These are phyloP conservation scores for Bondarzewia mesenterica DNA, from an alignment of 1,284 basidiomycete genomes.

Conservation along the genomic window DNA sequence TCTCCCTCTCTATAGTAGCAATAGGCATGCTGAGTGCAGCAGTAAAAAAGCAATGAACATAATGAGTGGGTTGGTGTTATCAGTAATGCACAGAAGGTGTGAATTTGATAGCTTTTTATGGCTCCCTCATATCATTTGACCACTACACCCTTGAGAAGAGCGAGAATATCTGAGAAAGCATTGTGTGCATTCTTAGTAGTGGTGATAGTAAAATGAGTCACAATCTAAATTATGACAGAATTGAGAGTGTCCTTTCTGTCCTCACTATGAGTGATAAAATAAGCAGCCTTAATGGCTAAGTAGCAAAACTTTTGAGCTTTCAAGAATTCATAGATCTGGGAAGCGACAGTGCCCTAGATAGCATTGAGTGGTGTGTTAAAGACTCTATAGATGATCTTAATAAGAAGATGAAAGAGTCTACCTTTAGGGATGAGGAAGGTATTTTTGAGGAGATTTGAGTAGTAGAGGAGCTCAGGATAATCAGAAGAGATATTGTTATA, in stretches of 20 bases:
- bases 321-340: conserved; percentile 26
- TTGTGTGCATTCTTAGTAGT: conserved; percentile 24
- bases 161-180: conserved; percentile 27
- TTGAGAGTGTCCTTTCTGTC: conserved; percentile 24
- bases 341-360: conserved; percentile 32
- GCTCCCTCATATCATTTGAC: conserved; percentile 32
- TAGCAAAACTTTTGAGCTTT: conserved; percentile 21
- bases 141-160: conserved; percentile 20
- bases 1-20: conserved; percentile 20
- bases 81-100: conserved; percentile 17
- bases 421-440: conserved; percentile 28
- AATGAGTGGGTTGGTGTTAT: conserved; percentile 19
- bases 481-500: conserved; percentile 31
- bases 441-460: conserved; percentile 24
- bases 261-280: conserved; percentile 31
- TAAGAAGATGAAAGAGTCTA: conserved; percentile 21
- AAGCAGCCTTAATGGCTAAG: conserved; percentile 28
- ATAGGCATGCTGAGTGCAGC: conserved; percentile 25
- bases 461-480: conserved; percentile 32
- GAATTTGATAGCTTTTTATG: conserved; percentile 16
- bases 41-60: conserved; percentile 23
- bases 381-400: conserved; percentile 32
- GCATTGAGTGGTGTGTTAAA: conserved; percentile 30
- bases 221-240: conserved; percentile 32
- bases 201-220: conserved; percentile 24